These are phyloP conservation scores for Fusarium guadeloupense DNA, from an alignment of 2,329 filamentous ascomycete genomes.

Conservation along the genomic window DNA sequence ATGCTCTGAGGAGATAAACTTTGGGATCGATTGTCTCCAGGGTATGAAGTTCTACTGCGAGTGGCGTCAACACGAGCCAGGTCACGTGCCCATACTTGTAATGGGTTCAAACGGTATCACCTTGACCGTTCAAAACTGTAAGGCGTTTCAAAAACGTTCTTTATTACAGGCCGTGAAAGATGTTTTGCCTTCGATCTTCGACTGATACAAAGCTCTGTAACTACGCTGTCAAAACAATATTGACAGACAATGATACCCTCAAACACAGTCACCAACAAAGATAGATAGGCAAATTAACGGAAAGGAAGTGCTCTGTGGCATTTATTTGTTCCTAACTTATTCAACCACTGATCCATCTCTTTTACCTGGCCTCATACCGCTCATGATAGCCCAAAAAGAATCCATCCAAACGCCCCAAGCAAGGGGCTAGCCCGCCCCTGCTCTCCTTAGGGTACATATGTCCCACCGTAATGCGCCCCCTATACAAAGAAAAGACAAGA, in stretches of 20 bases:
- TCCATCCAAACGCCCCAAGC: slow-evolving; percentile 41
- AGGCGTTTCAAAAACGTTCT: no score
- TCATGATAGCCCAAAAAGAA: slow-evolving; percentile 42
- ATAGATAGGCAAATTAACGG: neutral
- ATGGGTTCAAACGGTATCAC: no score
- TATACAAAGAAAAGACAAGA: slow-evolving; percentile 40
- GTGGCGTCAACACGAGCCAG: slow-evolving; percentile 2
- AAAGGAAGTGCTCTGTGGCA: slow-evolving; percentile 39
- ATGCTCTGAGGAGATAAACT: neutral
- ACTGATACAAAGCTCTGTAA: no score
- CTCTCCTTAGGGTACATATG: slow-evolving; percentile 38
- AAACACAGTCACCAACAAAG: neutral
- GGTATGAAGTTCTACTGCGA: neutral
- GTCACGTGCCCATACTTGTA: slow-evolving; percentile 21
- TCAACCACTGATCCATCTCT: slow-evolving; percentile 35
- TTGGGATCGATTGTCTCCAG: slow-evolving; percentile 8
- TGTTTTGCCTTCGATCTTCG: no score
- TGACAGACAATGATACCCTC: no score
- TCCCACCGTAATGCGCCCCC: slow-evolving; percentile 40
- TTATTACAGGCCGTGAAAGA: no score
- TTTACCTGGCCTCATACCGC: slow-evolving; percentile 39
- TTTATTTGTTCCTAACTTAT: slow-evolving; percentile 38
- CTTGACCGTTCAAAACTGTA: neutral
- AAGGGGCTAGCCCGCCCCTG: slow-evolving; percentile 30
- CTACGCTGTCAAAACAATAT: no score